Base-by-base conservation (phyloP, 164 flowering plant genomes). In the Sedum album region DNA sequence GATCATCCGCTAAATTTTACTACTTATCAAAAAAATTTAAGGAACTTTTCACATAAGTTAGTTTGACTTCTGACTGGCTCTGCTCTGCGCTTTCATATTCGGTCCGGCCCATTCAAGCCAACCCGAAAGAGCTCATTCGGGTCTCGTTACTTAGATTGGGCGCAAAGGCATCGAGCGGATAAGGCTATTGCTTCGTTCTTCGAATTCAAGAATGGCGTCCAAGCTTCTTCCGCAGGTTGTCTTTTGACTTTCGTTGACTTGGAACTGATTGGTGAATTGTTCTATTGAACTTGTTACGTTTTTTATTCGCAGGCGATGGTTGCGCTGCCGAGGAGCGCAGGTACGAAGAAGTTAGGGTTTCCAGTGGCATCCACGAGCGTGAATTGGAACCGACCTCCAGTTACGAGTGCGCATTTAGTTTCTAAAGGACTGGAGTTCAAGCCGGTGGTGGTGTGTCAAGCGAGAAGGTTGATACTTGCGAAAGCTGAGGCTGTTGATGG, bases 151-250 rank as follows among this genome's bases (percentile, higher is more conserved):
- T 51, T 51, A 28, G 21, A n/a, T 23, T 9, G 25, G 60, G 8
- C 10, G 8, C 23, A 0, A 6, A 5, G 28, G 21, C 66, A 0
- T n/a, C n/a, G n/a, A 35, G 6, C 42, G 8, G 66, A 64, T 64
- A 64, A 64, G 42, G 23, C 26, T 31, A 20, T 64, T 31, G 41
- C 18, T 26, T 64, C 66, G 35, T 64, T 35, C 66, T 64, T 38
- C 39, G 18, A 8, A 38, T 42, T n/a, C 42, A 21, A 31, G 14
- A 20, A 64, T 64, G 66, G 42, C 66, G 39, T 64, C 66, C 23
- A 33, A 17, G 25, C 23, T 64, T 33, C 66, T 64, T 64, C 66
- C 66, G n/a, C n/a, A n/a, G n/a, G n/a, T n/a, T n/a, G n/a, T n/a
- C n/a, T n/a, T n/a, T n/a, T n/a, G n/a, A n/a, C n/a, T n/a, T n/a